These are phyloP conservation scores for Monoraphidium neglectum DNA, from an alignment of 139 green algal species.

Conservation along the genomic window DNA sequence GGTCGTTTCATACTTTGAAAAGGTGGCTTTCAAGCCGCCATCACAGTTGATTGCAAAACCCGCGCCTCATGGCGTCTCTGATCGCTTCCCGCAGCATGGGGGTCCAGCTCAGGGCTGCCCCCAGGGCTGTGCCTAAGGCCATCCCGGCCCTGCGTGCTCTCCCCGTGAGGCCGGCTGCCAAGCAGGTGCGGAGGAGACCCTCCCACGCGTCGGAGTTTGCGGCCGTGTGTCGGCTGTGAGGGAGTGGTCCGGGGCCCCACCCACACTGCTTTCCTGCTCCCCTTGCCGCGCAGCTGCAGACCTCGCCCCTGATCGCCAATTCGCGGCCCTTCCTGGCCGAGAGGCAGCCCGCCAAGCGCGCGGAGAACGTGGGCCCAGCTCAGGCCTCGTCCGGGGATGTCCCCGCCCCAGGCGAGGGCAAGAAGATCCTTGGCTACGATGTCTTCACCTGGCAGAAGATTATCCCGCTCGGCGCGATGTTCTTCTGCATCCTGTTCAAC, in stretches of 20 bases:
- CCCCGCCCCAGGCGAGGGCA: background rate
- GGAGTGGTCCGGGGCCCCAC: background rate
- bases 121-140: no score
- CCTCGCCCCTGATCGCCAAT: constrained; percentile 10
- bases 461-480: constrained; percentile 93
- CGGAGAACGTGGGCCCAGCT: constrained; percentile 13
- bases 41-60: no score
- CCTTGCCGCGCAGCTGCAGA: constrained; percentile 12
- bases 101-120: no score
- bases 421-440: constrained; percentile 28
- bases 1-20: no score
- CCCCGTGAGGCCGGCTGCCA: no score
- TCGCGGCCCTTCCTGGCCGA: constrained; percentile 4
- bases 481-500: constrained; percentile 99
- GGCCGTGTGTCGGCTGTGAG: background rate
- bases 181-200: no score
- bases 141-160: no score
- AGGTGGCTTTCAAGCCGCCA: no score
- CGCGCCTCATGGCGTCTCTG: no score
- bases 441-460: constrained; percentile 74
- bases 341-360: constrained; percentile 16
- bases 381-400: constrained; percentile 12
- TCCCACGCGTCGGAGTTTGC: no score
- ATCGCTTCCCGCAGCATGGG: no score
- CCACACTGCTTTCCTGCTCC: background rate